These are phyloP conservation scores for Podaxis carcinomalis DNA, from an alignment of 768 basidiomycete species.

Conservation along the genomic window DNA sequence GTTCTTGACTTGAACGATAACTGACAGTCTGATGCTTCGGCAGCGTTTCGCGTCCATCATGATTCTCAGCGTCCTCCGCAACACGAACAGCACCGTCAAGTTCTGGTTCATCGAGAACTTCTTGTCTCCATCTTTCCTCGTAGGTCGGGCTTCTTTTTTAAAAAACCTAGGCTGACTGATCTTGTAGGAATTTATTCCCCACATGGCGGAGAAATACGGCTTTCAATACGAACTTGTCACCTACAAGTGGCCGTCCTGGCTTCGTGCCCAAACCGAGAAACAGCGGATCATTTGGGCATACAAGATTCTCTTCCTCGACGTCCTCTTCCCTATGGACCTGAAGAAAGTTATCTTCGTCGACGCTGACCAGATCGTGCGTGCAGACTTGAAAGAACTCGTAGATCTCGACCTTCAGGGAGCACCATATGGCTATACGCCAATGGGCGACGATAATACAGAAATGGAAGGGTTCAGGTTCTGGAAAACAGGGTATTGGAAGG, in stretches of 20 bases:
- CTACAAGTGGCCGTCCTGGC: slow-evolving; percentile 99
- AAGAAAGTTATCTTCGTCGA: slow-evolving; percentile 99
- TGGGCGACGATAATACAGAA: slow-evolving; percentile 92
- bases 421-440: slow-evolving; percentile 94
- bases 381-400: slow-evolving; percentile 94
- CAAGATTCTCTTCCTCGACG: slow-evolving; percentile 98
- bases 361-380: slow-evolving; percentile 94
- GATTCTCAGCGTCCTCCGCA: slow-evolving; percentile 92
- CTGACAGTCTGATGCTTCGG: slow-evolving; percentile 2
- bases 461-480: slow-evolving; percentile 99
- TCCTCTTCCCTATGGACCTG: slow-evolving; percentile 97
- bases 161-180: background rate
- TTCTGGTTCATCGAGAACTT: slow-evolving; percentile 99
- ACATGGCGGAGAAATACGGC: slow-evolving; percentile 83
- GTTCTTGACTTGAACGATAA: background rate
- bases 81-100: slow-evolving; percentile 93
- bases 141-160: slow-evolving; percentile 28
- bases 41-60: slow-evolving; percentile 98
- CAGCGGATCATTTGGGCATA: slow-evolving; percentile 99
- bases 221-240: slow-evolving; percentile 98
- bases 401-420: slow-evolving; percentile 89
- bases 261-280: slow-evolving; percentile 95
- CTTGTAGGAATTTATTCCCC: slow-evolving; percentile 86
- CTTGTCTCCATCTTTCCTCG: slow-evolving; percentile 94
- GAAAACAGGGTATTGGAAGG: slow-evolving; percentile 96